These are phyloP conservation scores for Russula brevipes DNA, from an alignment of 768 basidiomycete genomes.

Conservation along the genomic window DNA sequence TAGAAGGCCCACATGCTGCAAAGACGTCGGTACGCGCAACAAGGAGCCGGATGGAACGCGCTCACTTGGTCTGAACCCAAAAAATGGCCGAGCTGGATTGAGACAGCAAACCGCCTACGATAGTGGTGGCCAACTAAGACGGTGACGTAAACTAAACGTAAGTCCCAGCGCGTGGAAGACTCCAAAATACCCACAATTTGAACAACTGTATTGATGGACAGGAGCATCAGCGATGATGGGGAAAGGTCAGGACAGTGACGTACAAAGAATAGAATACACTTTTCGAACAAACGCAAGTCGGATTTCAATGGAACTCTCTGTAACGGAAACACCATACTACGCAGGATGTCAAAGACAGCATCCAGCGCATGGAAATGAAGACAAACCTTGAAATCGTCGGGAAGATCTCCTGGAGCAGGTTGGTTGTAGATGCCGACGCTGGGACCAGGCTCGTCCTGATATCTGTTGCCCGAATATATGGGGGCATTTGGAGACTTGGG, in stretches of 20 bases:
- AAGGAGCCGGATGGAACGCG: constrained; percentile 22
- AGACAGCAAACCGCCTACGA: constrained; percentile 70
- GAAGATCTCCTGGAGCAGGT: constrained; percentile 65
- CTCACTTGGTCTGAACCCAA: constrained; percentile 72
- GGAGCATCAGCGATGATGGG: not conserved
- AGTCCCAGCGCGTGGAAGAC: not conserved
- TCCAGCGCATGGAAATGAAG: not conserved
- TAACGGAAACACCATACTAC: constrained; percentile 77
- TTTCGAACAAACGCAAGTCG: constrained; percentile 85
- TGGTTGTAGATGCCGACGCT: constrained; percentile 62
- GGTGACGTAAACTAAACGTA: constrained; percentile 4
- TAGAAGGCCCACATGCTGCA: constrained; percentile 74
- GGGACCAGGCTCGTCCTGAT: constrained; percentile 33
- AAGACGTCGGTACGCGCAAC: not conserved
- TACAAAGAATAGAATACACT: constrained; percentile 85
- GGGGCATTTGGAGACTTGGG: constrained; percentile 43
- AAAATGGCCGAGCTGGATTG: constrained; percentile 51
- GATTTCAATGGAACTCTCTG: constrained; percentile 72
- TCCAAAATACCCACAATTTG: constrained; percentile 55
- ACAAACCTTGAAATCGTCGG: constrained; percentile 89
- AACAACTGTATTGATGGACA: constrained; percentile 41
- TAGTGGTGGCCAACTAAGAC: constrained; percentile 59
- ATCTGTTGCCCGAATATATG: constrained; percentile 40
- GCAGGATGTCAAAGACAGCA: constrained; percentile 21
- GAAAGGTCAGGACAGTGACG: constrained; percentile 31